These are phyloP conservation scores for Serendipita sp. DNA, from an alignment of 768 basidiomycete species.

Conservation along the genomic window DNA sequence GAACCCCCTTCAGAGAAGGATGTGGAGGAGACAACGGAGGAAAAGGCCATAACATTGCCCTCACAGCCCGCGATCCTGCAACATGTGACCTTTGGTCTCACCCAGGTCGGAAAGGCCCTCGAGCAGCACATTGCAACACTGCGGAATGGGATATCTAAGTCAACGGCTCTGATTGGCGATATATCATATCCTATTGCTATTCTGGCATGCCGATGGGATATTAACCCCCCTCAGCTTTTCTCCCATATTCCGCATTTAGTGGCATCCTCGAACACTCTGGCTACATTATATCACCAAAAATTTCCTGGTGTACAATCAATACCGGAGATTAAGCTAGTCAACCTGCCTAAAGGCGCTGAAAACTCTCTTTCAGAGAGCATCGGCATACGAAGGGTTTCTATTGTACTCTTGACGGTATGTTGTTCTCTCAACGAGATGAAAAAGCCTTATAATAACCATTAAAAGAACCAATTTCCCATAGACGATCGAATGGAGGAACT, in stretches of 20 bases:
- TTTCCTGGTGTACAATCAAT: slow-evolving; percentile 10
- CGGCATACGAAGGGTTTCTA: slow-evolving; percentile 50
- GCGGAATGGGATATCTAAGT: slow-evolving; percentile 10
- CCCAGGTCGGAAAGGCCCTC: slow-evolving; percentile 57
- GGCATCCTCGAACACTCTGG: slow-evolving; percentile 51
- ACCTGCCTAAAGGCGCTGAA: slow-evolving; percentile 56
- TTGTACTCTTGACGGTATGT: slow-evolving; percentile 51
- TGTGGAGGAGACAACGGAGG: background rate
- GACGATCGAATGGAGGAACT: background rate
- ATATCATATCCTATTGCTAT: slow-evolving; percentile 21
- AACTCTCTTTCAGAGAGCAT: slow-evolving; percentile 36
- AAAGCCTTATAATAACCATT: background rate
- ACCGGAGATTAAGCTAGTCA: slow-evolving; percentile 36
- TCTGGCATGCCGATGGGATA: slow-evolving; percentile 57
- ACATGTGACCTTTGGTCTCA: slow-evolving; percentile 53
- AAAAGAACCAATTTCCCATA: background rate
- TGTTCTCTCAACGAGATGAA: background rate
- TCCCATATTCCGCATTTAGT: slow-evolving; percentile 63
- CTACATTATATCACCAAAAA: slow-evolving; percentile 9
- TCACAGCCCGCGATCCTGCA: slow-evolving; percentile 22
- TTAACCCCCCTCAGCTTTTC: slow-evolving; percentile 54
- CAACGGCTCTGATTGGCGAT: background rate
- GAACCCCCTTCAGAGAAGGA: background rate
- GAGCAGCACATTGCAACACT: slow-evolving; percentile 34
- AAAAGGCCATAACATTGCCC: background rate